Conservation (phyloP, 2,329 filamentous ascomycete genomes). For the Stachybotrys chartarum region DNA sequence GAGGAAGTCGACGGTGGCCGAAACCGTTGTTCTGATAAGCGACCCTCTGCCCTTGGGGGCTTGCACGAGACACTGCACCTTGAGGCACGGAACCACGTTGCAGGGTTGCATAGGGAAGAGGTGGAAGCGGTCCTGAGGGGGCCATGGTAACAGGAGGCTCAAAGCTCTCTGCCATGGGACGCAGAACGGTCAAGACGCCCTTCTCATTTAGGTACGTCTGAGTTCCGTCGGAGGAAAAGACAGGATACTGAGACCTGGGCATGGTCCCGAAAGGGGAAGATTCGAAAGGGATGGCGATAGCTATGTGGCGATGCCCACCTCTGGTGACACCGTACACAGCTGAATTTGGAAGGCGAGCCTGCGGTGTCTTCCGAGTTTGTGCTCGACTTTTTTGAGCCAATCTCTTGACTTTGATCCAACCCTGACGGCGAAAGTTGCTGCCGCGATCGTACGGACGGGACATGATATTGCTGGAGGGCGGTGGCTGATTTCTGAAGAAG, state of each 20-base stretch:
- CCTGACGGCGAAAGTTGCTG: constrained; percentile 23
- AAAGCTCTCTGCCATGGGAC: constrained; percentile 18
- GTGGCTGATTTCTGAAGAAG: constrained; percentile 42
- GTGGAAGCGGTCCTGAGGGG: neutral
- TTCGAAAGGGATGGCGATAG: constrained; percentile 52
- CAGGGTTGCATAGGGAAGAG: neutral
- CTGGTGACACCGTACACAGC: constrained; percentile 47
- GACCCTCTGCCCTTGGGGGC: neutral
- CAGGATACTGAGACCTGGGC: constrained; percentile 25
- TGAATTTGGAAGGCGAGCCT: constrained; percentile 43
- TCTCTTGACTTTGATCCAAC: constrained; percentile 29
- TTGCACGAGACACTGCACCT: neutral
- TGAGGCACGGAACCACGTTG: neutral
- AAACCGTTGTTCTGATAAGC: neutral
- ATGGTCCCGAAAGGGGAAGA: constrained; percentile 33
- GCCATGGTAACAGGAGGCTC: neutral
- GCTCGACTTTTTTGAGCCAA: neutral
- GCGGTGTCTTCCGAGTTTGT: constrained; percentile 20
- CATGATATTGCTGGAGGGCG: constrained; percentile 44
- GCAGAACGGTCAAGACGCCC: constrained; percentile 27
- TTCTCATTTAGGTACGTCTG: constrained; percentile 25
- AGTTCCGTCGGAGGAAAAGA: constrained; percentile 15
- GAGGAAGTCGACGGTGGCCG: neutral
- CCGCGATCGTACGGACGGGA: constrained; percentile 29
- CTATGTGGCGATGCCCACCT: constrained; percentile 49